phyloP scores from a whole-genome alignment of 2,329 filamentous ascomycete species.

The Beauveria caledonica region DNA sequence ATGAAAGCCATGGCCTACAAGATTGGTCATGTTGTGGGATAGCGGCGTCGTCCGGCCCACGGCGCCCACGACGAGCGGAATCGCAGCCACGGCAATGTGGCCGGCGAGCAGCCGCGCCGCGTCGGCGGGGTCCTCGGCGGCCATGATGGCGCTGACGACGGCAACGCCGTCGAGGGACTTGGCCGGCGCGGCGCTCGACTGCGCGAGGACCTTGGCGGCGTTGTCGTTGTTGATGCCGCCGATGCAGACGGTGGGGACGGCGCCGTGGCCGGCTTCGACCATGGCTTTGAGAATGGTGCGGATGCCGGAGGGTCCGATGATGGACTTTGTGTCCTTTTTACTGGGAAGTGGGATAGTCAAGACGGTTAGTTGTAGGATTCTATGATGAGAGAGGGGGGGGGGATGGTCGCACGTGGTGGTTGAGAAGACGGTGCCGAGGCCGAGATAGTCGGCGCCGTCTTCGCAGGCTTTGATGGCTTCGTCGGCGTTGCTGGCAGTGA shows the following conservation, averaged over 20 bases:
- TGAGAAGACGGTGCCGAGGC: slow-evolving; percentile 81
- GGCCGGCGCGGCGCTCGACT: slow-evolving; percentile 41
- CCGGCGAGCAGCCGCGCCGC: slow-evolving; percentile 51
- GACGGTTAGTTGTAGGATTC: background rate
- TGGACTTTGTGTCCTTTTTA: slow-evolving; percentile 73
- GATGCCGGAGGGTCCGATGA: slow-evolving; percentile 50
- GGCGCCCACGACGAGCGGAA: slow-evolving; percentile 44
- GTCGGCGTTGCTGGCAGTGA: slow-evolving; percentile 67
- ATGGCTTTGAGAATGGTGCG: slow-evolving; percentile 49
- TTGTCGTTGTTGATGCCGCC: slow-evolving; percentile 79
- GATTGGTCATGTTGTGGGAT: slow-evolving; percentile 95
- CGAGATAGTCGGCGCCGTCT: slow-evolving; percentile 81
- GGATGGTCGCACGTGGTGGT: slow-evolving; percentile 58
- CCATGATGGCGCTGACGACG: slow-evolving; percentile 82
- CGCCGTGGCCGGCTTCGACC: slow-evolving; percentile 32
- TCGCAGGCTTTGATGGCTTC: slow-evolving; percentile 66
- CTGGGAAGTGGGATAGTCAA: slow-evolving; percentile 30
- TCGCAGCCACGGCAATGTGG: slow-evolving; percentile 40
- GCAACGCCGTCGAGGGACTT: slow-evolving; percentile 74
- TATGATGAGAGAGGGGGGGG: too few species aligned
- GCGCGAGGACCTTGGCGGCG: slow-evolving; percentile 63
- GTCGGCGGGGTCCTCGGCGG: slow-evolving; percentile 55
- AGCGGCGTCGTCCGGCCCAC: slow-evolving; percentile 61
- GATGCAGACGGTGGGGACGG: slow-evolving; percentile 68
- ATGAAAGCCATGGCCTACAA: slow-evolving; percentile 36